Percentiles rank a stretch among this genome's conserved stretches.
These are phyloP conservation scores for Neoscytalidium dimidiatum DNA, from an alignment of 2,329 filamentous ascomycete genomes.

Conservation along the genomic window DNA sequence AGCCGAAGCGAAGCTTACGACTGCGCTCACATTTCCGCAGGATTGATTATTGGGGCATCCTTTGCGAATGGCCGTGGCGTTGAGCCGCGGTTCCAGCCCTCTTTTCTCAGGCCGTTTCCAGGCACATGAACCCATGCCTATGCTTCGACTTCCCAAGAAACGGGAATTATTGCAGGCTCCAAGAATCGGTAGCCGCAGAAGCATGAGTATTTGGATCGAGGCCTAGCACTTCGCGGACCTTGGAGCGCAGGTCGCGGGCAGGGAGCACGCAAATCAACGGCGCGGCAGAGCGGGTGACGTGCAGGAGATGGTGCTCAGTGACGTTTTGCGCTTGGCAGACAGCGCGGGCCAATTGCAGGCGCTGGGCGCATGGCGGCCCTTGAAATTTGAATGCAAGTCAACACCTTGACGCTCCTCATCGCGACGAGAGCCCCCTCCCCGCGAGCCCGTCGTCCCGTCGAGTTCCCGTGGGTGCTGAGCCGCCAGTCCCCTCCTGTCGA, in stretches of 20 bases:
- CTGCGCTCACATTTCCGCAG: too few relatives aligned
- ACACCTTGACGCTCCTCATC: conserved; percentile 14
- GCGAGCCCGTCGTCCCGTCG: background rate
- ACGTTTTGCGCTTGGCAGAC: conserved; percentile 7
- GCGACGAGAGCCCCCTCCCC: conserved; percentile 5
- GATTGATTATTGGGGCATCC: too few relatives aligned
- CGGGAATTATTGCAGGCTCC: too few relatives aligned
- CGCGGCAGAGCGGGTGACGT: background rate
- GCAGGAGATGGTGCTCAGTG: conserved; percentile 7
- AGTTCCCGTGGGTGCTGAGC: conserved; percentile 5
- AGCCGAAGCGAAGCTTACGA: too few relatives aligned
- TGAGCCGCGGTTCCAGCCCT: too few relatives aligned
- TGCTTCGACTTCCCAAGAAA: too few relatives aligned
- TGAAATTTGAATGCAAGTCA: conserved; percentile 18
- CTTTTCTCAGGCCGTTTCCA: too few relatives aligned
- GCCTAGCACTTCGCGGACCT: background rate
- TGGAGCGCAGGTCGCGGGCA: background rate
- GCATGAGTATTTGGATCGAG: background rate
- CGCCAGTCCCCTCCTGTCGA: conserved; percentile 1
- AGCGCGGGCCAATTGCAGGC: conserved; percentile 9
- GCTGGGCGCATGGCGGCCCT: conserved; percentile 6
- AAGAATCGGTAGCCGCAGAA: background rate
- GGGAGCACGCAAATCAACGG: background rate
- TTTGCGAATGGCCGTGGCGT: too few relatives aligned
- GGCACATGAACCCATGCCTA: too few relatives aligned